phyloP scores from a whole-genome alignment of 768 basidiomycete species.

The Stropharia rugosoannulata region DNA sequence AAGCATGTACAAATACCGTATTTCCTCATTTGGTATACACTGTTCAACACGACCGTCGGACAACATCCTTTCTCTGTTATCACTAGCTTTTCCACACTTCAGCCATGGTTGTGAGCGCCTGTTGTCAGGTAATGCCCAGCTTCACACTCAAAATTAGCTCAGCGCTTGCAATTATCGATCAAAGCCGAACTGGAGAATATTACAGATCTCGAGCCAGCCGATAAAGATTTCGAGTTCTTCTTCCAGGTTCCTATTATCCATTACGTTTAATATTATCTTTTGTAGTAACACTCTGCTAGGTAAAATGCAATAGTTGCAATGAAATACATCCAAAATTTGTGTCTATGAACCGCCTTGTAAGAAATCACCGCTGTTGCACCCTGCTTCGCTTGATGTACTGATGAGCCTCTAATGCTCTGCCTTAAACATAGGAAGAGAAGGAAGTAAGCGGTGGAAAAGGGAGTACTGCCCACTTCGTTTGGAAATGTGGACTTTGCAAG shows the following conservation, averaged over 20 bases:
- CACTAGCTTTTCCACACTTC: background rate
- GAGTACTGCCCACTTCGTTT: conserved; percentile 75
- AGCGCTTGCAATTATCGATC: conserved; percentile 67
- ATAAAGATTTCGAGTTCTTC: conserved; percentile 74
- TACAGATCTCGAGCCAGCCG: conserved; percentile 63
- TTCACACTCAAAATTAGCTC: conserved; percentile 12
- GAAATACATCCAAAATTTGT: conserved; percentile 75
- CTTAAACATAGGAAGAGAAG: conserved; percentile 52
- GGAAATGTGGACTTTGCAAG: conserved; percentile 70
- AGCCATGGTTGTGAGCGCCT: conserved; percentile 51
- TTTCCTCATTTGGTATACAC: conserved; percentile 10
- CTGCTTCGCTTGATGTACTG: background rate
- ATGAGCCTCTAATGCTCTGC: background rate
- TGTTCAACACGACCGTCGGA: background rate
- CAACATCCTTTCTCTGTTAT: background rate
- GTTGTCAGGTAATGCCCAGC: background rate
- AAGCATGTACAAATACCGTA: conserved; percentile 15
- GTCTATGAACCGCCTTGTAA: conserved; percentile 68
- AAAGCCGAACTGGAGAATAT: conserved; percentile 82
- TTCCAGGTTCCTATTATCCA: conserved; percentile 56
- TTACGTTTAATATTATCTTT: conserved; percentile 19
- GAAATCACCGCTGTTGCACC: conserved; percentile 7
- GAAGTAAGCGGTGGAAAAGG: conserved; percentile 69
- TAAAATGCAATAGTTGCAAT: conserved; percentile 78
- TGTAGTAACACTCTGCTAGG: conserved; percentile 35